Base-by-base conservation (phyloP, 345 rosid genomes). In the Hypericum perforatum region DNA sequence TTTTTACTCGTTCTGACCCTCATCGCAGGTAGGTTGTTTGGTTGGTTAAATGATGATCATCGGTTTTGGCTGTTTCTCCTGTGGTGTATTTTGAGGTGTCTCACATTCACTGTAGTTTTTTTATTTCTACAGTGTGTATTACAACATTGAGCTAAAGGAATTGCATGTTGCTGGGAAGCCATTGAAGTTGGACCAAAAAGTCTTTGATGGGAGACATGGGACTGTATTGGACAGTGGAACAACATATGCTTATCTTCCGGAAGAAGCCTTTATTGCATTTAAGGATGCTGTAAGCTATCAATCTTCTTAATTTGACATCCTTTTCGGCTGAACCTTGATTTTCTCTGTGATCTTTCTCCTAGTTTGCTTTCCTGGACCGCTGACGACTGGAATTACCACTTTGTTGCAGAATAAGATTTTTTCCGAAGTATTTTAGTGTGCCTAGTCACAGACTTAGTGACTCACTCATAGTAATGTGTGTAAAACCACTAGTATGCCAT, bases 81-180 rank as follows among this genome's bases (percentile, higher is more conserved):
- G 45, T 32, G 59, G 59, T 22, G 53, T 63, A 68, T 66, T 74
- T 68, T 81, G 43, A 70, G 74, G 63, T 76, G 75, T 79, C 86
- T 79, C 70, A 79, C 86, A 76, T 74, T 63, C 70, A 60, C 79
- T 72, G 58, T 77, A 79, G 82, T 74, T 73, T 66, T 76, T 66
- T 72, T 78, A 70, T 79, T 72, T 56, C 58, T 58, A 75, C 94
- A 66, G 70, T 60, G 57, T 47, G 8, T 66, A 66, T 55, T 66
- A 66, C 65, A 66, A 66, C 49, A 49, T 66, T 43, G 61, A 60
- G 42, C 52, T 66, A 61, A 66, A 66, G 65, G 70, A 55, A 43
- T 46, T 66, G 11, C 61, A 55, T 32, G 65, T 66, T 13, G 65
- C 65, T 54, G 70, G 70, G 53, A 66, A 66, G 49, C 55, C 57